Conservation (phyloP, 495 filamentous ascomycete genomes). For the Aspergillus taichungensis region DNA sequence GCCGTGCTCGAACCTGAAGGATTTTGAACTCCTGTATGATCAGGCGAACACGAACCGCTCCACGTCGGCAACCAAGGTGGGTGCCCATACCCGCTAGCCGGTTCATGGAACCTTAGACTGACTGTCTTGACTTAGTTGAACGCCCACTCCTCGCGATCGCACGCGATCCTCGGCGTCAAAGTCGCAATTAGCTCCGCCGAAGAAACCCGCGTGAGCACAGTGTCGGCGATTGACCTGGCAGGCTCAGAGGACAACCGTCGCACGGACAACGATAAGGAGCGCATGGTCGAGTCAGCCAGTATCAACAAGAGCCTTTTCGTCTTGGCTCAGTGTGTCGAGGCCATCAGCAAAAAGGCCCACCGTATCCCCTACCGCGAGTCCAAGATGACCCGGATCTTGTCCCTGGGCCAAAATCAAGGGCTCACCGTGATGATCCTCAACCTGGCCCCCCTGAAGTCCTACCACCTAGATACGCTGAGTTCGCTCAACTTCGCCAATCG, state of each 20-base stretch:
- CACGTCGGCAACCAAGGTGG: constrained; percentile 81
- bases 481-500: constrained; percentile 92
- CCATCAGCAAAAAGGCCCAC: constrained; percentile 69
- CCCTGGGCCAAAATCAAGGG: constrained; percentile 89
- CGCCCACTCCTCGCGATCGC: constrained; percentile 85
- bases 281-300: constrained; percentile 89
- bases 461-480: constrained; percentile 88
- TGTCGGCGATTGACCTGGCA: constrained; percentile 91
- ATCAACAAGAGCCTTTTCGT: constrained; percentile 98
- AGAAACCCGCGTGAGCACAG: constrained; percentile 66
- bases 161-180: constrained; percentile 89
- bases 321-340: constrained; percentile 90
- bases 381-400: constrained; percentile 95
- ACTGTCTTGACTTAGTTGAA: constrained; percentile 51
- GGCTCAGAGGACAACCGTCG: constrained; percentile 93
- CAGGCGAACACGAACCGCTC: constrained; percentile 89
- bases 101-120: constrained; percentile 4
- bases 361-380: constrained; percentile 90
- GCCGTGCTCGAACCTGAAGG: constrained; percentile 75
- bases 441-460: constrained; percentile 74
- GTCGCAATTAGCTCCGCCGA: constrained; percentile 65
- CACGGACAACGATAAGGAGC: constrained; percentile 89
- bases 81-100: background rate
- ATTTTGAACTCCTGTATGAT: constrained; percentile 88
- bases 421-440: constrained; percentile 96